These are phyloP conservation scores for Elsinoe necatrix DNA, from an alignment of 2,329 filamentous ascomycete species.

Conservation along the genomic window DNA sequence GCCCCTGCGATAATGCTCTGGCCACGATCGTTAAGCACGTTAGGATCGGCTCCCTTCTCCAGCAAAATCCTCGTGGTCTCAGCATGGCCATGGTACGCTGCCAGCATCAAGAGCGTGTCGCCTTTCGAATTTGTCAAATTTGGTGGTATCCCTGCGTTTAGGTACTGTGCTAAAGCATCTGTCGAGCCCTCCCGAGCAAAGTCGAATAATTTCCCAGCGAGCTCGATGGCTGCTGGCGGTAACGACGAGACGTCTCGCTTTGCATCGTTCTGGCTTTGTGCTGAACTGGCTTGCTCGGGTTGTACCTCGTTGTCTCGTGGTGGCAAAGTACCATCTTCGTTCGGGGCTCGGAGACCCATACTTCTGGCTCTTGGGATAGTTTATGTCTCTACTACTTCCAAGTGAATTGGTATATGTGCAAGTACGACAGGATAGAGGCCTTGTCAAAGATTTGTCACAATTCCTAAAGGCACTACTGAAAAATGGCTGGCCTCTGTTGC, in stretches of 20 bases:
- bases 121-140: slow-evolving; percentile 67
- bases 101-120: slow-evolving; percentile 67
- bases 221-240: slow-evolving; percentile 56
- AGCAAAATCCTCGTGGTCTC: slow-evolving; percentile 54
- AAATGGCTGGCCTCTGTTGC: too few species aligned
- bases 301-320: neutral
- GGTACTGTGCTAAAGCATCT: slow-evolving; percentile 52
- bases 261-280: neutral
- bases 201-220: slow-evolving; percentile 60
- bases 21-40: slow-evolving; percentile 57
- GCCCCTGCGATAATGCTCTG: slow-evolving; percentile 64
- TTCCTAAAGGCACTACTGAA: too few species aligned
- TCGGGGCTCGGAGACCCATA: neutral
- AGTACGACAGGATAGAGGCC: too few species aligned
- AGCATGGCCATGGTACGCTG: slow-evolving; percentile 60
- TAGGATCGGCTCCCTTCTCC: slow-evolving; percentile 56
- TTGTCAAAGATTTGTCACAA: too few species aligned
- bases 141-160: slow-evolving; percentile 56
- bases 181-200: slow-evolving; percentile 54
- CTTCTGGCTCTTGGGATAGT: neutral
- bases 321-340: neutral
- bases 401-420: too few species aligned
- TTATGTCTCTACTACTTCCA: too few species aligned
- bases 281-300: neutral
- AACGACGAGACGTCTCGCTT: slow-evolving; percentile 28